phyloP scores from a whole-genome alignment of 129 eudicot genomes.

The Lactuca saligna region DNA sequence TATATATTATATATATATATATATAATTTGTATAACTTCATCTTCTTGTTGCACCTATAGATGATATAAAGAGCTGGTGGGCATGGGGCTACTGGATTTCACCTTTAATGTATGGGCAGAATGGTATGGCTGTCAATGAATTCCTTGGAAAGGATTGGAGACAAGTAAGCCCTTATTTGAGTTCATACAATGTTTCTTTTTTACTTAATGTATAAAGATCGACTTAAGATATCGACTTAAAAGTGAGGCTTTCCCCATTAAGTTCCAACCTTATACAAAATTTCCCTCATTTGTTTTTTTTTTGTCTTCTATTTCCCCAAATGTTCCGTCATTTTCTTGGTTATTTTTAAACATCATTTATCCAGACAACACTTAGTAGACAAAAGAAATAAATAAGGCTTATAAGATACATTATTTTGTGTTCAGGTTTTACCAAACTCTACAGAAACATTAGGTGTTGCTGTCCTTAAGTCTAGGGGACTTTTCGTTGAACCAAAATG shows the following conservation, averaged over 20 bases:
- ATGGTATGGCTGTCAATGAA: conserved; percentile 80
- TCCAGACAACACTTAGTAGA: too few relatives aligned
- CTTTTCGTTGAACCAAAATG: conserved; percentile 65
- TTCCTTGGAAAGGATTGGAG: conserved; percentile 86
- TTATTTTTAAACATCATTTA: too few relatives aligned
- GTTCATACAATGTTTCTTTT: background rate
- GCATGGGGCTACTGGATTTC: conserved; percentile 93
- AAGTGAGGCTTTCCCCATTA: background rate
- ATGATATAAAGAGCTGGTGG: conserved; percentile 73
- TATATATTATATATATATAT: background rate
- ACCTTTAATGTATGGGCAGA: conserved; percentile 90
- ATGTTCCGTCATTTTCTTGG: too few relatives aligned
- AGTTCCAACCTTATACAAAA: background rate
- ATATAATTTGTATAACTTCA: background rate
- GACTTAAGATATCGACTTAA: too few relatives aligned
- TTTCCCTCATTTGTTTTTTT: background rate
- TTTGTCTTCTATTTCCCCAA: too few relatives aligned
- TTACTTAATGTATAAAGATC: background rate
- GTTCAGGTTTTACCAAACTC: conserved; percentile 49
- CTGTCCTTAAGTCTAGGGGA: conserved; percentile 59
- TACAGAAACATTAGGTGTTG: conserved; percentile 56
- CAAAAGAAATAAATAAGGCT: too few relatives aligned
- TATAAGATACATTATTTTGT: background rate
- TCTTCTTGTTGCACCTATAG: conserved; percentile 32
- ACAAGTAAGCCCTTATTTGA: conserved; percentile 42